Evolutionary conservation across 1,284 basidiomycete genomes (phyloP).

Genomic region (Ustilago loliicola): DNA sequence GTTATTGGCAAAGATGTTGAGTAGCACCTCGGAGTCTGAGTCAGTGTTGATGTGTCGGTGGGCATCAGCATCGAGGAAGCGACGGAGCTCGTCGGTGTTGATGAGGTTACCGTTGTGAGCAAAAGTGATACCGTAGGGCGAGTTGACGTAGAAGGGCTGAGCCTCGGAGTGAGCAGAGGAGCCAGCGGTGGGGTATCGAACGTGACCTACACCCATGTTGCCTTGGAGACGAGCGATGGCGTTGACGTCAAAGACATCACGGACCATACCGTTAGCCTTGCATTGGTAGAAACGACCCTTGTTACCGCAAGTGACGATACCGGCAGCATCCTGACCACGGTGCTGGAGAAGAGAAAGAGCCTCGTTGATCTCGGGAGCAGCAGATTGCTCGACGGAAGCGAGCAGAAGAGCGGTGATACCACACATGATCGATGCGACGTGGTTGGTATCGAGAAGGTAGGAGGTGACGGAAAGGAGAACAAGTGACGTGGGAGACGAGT

Average conservation of each 20-base stretch:
- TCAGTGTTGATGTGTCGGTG: slow-evolving; percentile 99
- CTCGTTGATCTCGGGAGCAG: slow-evolving; percentile 69
- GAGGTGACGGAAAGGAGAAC: neutral
- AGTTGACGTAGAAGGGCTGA: slow-evolving; percentile 99
- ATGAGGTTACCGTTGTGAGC: slow-evolving; percentile 99
- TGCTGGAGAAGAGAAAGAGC: slow-evolving; percentile 70
- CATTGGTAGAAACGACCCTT: slow-evolving; percentile 97
- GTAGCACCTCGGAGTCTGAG: slow-evolving; percentile 94
- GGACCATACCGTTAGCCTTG: slow-evolving; percentile 99
- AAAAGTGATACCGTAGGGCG: slow-evolving; percentile 97
- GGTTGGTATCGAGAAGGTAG: neutral
- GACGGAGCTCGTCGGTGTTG: slow-evolving; percentile 86
- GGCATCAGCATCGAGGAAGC: slow-evolving; percentile 94
- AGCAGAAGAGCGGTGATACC: slow-evolving; percentile 68
- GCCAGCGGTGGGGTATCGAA: slow-evolving; percentile 88
- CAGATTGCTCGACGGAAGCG: slow-evolving; percentile 53
- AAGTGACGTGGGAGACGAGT: slow-evolving; percentile 26
- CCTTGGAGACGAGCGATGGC: slow-evolving; percentile 85
- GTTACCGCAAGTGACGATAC: slow-evolving; percentile 94
- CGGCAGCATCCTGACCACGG: slow-evolving; percentile 94
- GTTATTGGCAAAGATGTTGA: slow-evolving; percentile 98
- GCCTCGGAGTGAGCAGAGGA: slow-evolving; percentile 96
- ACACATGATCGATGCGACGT: slow-evolving; percentile 57
- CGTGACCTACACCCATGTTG: slow-evolving; percentile 97
- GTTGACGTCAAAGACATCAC: slow-evolving; percentile 92